Evolutionary conservation across 2,329 filamentous ascomycete genomes (phyloP).

Genomic region (Stagonosporopsis vannaccii): DNA sequence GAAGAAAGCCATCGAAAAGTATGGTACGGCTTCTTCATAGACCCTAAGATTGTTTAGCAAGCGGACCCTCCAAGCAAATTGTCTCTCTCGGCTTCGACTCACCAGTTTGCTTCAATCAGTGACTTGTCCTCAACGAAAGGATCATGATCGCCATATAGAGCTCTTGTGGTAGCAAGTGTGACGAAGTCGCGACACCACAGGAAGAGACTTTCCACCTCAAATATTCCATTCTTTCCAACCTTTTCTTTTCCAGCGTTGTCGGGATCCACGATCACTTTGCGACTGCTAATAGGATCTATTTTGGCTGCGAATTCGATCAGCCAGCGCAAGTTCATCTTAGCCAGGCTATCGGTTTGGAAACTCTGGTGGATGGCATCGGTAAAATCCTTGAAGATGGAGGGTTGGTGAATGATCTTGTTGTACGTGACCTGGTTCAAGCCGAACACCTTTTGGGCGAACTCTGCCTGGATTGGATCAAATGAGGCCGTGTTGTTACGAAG

Average conservation of each 20-base stretch:
- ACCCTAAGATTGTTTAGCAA: neutral
- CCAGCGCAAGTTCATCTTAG: conserved; percentile 6
- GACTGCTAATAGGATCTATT: neutral
- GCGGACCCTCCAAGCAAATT: neutral
- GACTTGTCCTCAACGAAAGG: neutral
- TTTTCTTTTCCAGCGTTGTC: neutral
- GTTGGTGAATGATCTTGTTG: neutral
- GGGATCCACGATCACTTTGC: neutral
- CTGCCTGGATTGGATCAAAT: neutral
- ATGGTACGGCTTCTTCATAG: neutral
- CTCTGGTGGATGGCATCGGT: conserved; percentile 6
- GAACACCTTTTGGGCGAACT: neutral
- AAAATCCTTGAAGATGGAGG: neutral
- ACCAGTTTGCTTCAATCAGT: neutral
- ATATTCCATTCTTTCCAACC: neutral
- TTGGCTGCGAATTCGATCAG: neutral
- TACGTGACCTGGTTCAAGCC: neutral
- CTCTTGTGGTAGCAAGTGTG: neutral
- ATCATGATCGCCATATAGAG: conserved; percentile 3
- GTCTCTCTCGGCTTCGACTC: neutral
- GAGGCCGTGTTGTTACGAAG: neutral
- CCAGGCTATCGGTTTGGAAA: conserved; percentile 2
- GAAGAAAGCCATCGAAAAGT: neutral
- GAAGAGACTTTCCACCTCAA: conserved; percentile 2
- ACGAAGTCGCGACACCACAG: conserved; percentile 3